Evolutionary conservation across 495 filamentous ascomycete species (phyloP).

Genomic region (Aspergillus haitiensis): DNA sequence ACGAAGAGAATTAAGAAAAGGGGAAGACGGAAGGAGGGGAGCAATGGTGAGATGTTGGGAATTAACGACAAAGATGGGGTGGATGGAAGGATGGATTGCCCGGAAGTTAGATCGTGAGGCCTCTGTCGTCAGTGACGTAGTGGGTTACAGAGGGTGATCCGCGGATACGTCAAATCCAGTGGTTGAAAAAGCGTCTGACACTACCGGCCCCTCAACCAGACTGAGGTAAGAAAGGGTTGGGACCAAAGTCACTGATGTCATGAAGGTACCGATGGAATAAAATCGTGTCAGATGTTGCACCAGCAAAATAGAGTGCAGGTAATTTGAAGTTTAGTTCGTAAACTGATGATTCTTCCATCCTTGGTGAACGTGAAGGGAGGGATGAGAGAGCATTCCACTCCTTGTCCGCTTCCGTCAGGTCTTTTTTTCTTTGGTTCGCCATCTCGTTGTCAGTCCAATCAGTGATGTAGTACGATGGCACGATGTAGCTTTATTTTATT

Average conservation of each 20-base stretch:
- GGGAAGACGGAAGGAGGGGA: slow-evolving; percentile 15
- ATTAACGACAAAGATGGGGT: slow-evolving; percentile 1
- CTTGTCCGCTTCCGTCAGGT: slow-evolving; percentile 5
- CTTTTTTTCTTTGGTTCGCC: neutral
- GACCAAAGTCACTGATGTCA: slow-evolving; percentile 25
- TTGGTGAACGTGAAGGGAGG: neutral
- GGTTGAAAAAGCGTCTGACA: slow-evolving; percentile 6
- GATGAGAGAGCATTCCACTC: neutral
- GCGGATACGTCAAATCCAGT: slow-evolving; percentile 15
- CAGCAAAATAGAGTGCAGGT: neutral
- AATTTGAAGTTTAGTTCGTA: neutral
- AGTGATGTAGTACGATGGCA: neutral
- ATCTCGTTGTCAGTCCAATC: neutral
- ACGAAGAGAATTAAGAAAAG: slow-evolving; percentile 10
- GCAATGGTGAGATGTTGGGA: neutral
- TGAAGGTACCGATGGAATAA: slow-evolving; percentile 13
- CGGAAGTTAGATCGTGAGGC: slow-evolving; percentile 33
- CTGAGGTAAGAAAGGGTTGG: slow-evolving; percentile 4
- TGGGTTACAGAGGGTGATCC: slow-evolving; percentile 26
- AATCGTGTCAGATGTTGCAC: slow-evolving; percentile 10
- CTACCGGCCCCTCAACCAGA: slow-evolving; percentile 1
- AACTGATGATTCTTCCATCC: slow-evolving; percentile 13
- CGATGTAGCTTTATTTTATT: neutral
- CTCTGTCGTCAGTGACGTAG: slow-evolving; percentile 27
- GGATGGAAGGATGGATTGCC: slow-evolving; percentile 27